Conservation (phyloP, 192 early-diverging fungal genomes). For the Coemansia pectinata region DNA sequence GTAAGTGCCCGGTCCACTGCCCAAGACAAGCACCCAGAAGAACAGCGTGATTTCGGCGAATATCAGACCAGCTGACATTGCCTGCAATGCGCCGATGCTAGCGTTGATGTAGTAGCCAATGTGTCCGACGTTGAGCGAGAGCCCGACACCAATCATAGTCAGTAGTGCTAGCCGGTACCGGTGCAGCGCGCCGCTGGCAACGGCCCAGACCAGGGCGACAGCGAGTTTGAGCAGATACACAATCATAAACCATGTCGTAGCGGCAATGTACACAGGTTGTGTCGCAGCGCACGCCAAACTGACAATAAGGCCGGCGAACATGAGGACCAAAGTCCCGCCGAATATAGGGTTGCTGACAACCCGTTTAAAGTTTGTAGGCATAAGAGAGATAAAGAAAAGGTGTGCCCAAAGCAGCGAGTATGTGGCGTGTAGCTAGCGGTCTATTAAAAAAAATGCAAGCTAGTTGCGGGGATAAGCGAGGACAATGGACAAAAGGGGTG, state of each 20-base stretch:
- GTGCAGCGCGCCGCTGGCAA: conserved; percentile 36
- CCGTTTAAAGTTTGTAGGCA: conserved; percentile 28
- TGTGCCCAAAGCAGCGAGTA: background rate
- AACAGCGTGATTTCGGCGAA: conserved; percentile 57
- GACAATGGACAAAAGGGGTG: background rate
- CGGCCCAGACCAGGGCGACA: conserved; percentile 25
- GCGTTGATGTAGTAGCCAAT: conserved; percentile 57
- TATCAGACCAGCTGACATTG: conserved; percentile 53
- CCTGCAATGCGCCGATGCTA: conserved; percentile 37
- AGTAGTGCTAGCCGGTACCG: conserved; percentile 53
- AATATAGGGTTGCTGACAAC: conserved; percentile 50
- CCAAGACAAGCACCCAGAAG: conserved; percentile 71
- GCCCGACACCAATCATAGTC: conserved; percentile 39
- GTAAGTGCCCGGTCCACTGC: conserved; percentile 62
- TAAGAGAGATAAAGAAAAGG: background rate
- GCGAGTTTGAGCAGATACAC: conserved; percentile 34
- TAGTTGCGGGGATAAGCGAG: background rate
- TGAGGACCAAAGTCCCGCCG: conserved; percentile 41
- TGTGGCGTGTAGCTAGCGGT: background rate
- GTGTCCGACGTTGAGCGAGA: conserved; percentile 45
- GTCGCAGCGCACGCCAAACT: conserved; percentile 41
- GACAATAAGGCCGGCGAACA: conserved; percentile 40
- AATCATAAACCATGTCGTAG: conserved; percentile 54
- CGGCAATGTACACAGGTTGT: conserved; percentile 34
- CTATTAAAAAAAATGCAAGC: background rate